These are phyloP conservation scores for Cytospora schulzeri DNA, from an alignment of 2,329 filamentous ascomycete genomes.

Conservation along the genomic window DNA sequence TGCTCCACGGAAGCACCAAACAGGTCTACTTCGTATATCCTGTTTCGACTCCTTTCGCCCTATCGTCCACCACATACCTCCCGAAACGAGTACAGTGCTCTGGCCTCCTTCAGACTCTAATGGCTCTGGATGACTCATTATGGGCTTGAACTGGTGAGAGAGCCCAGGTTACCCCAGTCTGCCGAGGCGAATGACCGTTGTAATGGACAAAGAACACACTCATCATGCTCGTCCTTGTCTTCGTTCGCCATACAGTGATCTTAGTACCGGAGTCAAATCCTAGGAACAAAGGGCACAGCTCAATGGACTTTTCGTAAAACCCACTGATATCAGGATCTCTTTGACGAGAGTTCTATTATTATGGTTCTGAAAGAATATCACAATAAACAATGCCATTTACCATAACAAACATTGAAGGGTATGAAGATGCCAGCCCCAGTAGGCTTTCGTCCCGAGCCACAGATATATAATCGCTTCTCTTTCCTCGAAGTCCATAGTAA, in stretches of 20 bases:
- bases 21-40: background rate
- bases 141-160: background rate
- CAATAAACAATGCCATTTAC: background rate
- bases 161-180: background rate
- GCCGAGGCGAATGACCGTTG: background rate
- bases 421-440: background rate
- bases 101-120: background rate
- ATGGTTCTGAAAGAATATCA: background rate
- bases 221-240: background rate
- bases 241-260: background rate
- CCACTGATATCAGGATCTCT: background rate
- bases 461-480: background rate
- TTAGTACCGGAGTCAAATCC: background rate
- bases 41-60: background rate
- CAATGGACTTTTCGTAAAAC: background rate
- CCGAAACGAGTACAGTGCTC: background rate
- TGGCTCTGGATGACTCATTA: background rate
- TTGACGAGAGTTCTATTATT: background rate
- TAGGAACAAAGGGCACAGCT: background rate
- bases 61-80: background rate
- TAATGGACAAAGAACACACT: background rate
- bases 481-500: background rate
- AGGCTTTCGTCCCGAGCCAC: background rate
- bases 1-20: background rate
- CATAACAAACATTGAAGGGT: background rate